phyloP scores from a whole-genome alignment of 169 alveolate genomes.

The Babesia gibsoni region DNA sequence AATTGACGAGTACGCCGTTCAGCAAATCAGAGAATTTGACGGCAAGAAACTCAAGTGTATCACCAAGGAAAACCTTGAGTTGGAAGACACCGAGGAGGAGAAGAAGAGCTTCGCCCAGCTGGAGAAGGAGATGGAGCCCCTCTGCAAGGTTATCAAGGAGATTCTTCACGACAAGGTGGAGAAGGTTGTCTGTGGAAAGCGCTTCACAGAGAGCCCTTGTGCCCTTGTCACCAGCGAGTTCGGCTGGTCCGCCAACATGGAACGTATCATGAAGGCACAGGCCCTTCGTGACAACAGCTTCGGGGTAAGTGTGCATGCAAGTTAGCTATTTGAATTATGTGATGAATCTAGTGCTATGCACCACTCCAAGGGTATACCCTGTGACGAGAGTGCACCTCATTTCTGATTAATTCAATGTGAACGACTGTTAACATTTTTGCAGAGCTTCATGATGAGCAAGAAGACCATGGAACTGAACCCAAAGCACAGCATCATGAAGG shows the following conservation, averaged over 20 bases:
- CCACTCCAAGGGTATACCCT: slow-evolving; percentile 58
- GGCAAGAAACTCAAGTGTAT: slow-evolving; percentile 96
- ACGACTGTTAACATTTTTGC: background rate
- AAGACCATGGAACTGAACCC: slow-evolving; percentile 99
- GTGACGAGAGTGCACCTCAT: slow-evolving; percentile 45
- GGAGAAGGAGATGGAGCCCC: slow-evolving; percentile 96
- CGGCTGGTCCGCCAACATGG: slow-evolving; percentile 99
- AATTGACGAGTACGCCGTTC: slow-evolving; percentile 98
- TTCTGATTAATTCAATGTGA: background rate
- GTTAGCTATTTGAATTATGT: background rate
- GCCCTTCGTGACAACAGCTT: slow-evolving; percentile 97
- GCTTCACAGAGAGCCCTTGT: slow-evolving; percentile 98
- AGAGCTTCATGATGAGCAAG: slow-evolving; percentile 92
- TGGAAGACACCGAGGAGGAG: slow-evolving; percentile 96
- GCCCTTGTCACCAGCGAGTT: slow-evolving; percentile 97
- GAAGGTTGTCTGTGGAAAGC: slow-evolving; percentile 93
- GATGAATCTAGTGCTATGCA: slow-evolving; percentile 68
- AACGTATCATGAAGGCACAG: slow-evolving; percentile 99
- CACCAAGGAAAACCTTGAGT: slow-evolving; percentile 96
- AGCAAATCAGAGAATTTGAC: slow-evolving; percentile 95
- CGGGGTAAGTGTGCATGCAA: slow-evolving; percentile 77
- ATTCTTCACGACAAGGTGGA: slow-evolving; percentile 98
- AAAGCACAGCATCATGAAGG: slow-evolving; percentile 94
- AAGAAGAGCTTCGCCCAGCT: slow-evolving; percentile 94
- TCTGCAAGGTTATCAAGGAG: slow-evolving; percentile 96